Percentiles rank a stretch among this genome's conserved stretches.
Conservation (phyloP, 148 eudicot species). For the Persicaria maculosa region DNA sequence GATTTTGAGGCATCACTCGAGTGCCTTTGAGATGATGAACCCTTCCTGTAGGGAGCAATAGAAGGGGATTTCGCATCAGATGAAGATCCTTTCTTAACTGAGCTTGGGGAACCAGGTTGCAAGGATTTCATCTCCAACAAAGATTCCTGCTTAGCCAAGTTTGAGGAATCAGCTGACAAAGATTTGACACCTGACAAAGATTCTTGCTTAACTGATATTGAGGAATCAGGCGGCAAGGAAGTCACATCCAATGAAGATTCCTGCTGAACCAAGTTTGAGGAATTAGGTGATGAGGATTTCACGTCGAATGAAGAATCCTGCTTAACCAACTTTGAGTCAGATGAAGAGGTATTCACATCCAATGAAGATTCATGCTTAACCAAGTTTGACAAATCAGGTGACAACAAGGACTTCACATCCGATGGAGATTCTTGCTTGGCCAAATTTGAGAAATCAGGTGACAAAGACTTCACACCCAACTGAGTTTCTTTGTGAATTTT, state of each 20-base stretch:
- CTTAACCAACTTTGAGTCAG: conserved; percentile 15
- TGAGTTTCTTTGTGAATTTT: conserved; percentile 23
- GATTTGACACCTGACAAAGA: conserved; percentile 15
- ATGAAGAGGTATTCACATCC: conserved; percentile 12
- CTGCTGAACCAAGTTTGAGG: not conserved
- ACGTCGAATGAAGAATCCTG: not conserved
- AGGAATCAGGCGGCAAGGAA: not conserved
- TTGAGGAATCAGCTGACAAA: conserved; percentile 16
- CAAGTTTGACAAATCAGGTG: conserved; percentile 13
- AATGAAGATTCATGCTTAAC: conserved; percentile 17
- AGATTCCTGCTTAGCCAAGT: conserved; percentile 8
- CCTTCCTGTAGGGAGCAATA: not conserved
- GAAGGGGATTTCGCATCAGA: conserved; percentile 16
- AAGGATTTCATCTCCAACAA: conserved; percentile 11
- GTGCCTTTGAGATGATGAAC: not conserved
- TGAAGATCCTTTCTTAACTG: conserved; percentile 13
- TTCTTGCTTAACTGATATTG: not conserved
- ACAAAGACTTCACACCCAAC: conserved; percentile 18
- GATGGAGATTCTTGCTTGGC: conserved; percentile 13
- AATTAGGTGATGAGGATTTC: not conserved
- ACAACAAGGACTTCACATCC: conserved; percentile 15
- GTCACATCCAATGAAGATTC: not conserved
- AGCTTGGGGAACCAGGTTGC: conserved; percentile 9
- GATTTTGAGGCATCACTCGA: conserved; percentile 22
- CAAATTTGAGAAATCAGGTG: conserved; percentile 14